phyloP scores from a whole-genome alignment of 768 basidiomycete species.

The Rhizopogon vinicolor region DNA sequence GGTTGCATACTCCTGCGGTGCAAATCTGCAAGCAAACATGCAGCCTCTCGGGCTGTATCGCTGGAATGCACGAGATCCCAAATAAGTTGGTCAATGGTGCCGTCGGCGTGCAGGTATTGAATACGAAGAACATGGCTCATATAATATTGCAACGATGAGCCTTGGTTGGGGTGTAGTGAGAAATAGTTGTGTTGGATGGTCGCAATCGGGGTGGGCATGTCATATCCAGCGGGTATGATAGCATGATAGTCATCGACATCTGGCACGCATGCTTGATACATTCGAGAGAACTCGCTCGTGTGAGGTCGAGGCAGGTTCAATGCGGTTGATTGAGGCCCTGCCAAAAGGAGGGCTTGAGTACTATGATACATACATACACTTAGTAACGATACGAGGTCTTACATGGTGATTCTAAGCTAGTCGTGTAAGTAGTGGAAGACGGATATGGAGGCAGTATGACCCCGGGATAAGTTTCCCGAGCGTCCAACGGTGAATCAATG shows the following conservation, averaged over 20 bases:
- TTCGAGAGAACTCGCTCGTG: conserved; percentile 22
- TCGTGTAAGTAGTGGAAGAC: conserved; percentile 28
- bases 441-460: conserved; percentile 26
- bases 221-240: conserved; percentile 19
- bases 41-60: conserved; percentile 50
- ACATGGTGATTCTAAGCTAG: conserved; percentile 63
- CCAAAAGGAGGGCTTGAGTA: conserved; percentile 58
- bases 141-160: conserved; percentile 37
- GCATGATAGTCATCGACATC: conserved; percentile 11
- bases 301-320: conserved; percentile 23
- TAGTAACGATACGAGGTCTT: conserved; percentile 70
- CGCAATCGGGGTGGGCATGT: conserved; percentile 6
- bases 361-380: conserved; percentile 61
- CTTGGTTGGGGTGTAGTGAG: conserved; percentile 13
- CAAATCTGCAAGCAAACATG: conserved; percentile 58
- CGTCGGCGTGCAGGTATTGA: conserved; percentile 68
- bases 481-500: conserved; percentile 25
- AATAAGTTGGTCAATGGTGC: conserved; percentile 41
- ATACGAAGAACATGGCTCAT: conserved; percentile 56
- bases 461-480: conserved; percentile 23
- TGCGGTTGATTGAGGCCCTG: conserved; percentile 34
- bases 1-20: conserved; percentile 35
- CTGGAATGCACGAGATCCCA: conserved; percentile 44
- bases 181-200: conserved; percentile 11
- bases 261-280: conserved; percentile 8